These are phyloP conservation scores for Penicillium odoratum DNA, from an alignment of 495 filamentous ascomycete species.

Conservation along the genomic window DNA sequence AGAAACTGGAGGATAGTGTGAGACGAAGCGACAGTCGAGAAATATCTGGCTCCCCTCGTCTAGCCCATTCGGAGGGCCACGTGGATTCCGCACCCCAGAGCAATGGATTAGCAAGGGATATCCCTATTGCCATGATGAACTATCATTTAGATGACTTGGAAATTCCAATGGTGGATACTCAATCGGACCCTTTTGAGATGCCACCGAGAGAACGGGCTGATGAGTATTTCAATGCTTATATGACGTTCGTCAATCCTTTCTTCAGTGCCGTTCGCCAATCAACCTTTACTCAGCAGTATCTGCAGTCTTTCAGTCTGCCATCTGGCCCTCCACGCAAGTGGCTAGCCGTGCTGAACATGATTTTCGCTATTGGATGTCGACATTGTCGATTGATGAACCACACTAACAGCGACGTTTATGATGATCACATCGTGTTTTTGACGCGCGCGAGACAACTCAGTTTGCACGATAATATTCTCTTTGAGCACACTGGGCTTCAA, in stretches of 20 bases:
- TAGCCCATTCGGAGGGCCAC: constrained; percentile 27
- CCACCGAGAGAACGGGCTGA: constrained; percentile 54
- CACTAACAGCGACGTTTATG: constrained; percentile 13
- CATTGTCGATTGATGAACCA: constrained; percentile 20
- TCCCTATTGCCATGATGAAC: constrained; percentile 39
- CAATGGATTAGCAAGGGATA: constrained; percentile 3
- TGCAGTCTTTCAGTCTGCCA: constrained; percentile 29
- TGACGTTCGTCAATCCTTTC: constrained; percentile 54
- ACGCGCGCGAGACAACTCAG: constrained; percentile 56
- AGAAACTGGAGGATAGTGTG: constrained; percentile 37
- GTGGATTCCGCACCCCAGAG: not conserved
- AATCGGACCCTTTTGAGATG: constrained; percentile 48
- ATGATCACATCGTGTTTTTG: constrained; percentile 58
- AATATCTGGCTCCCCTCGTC: not conserved
- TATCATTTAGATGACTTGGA: constrained; percentile 60
- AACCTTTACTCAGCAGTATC: constrained; percentile 44
- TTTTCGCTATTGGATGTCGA: constrained; percentile 62
- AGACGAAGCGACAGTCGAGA: not conserved
- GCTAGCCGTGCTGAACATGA: constrained; percentile 62
- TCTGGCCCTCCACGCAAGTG: constrained; percentile 41
- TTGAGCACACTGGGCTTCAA: constrained; percentile 58
- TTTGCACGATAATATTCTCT: constrained; percentile 49
- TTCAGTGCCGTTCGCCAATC: constrained; percentile 56
- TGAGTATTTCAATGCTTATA: constrained; percentile 52
- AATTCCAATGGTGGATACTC: constrained; percentile 37